Evolutionary conservation across 257 asterid genomes (phyloP), one percentile per base, ranked within the genome.

Genomic region (Solanum boliviense): DNA sequence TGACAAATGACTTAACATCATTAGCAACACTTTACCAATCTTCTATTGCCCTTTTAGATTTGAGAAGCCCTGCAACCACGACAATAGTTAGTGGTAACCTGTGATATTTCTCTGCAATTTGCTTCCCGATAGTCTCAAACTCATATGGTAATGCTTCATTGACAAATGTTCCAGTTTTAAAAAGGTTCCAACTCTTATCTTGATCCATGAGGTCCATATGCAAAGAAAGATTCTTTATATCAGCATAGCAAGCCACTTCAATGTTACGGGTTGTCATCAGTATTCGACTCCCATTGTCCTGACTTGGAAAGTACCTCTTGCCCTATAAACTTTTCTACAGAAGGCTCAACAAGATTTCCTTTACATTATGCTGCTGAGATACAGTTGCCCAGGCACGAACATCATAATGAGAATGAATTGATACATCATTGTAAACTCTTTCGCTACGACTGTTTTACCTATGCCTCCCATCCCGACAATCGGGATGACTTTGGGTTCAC

Each of bases 281-380:
- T 36, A 89, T 89, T 83, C 86, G 72, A 62, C 91, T 89, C 35
- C 89, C 81, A 8, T 71, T 89, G 32, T n/a, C 1, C 9, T 87
- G 79, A 4, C 52, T 11, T 60, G 91, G 88, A 39, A 89, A 87
- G 3, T 81, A 89, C 5, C 74, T 87, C 35, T 31, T 73, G 3
- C n/a, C 3, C 56, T n/a, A 58, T 21, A 86, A 44, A 36, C 67
- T n/a, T 15, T 16, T 70, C 1, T 23, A 13, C 6, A 87, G 25
- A 32, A 89, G 65, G 36, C 84, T 48, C 0, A 70, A 2, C 88
- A 88, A 52, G 34, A 88, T 31, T 6, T 86, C 68, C 9, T 73
- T 84, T 4, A 39, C 74, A 27, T 20, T 32, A 4, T 89, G 58
- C 0, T 6, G 9, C 8, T 48, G 38, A 1, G 89, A 67, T 5